Evolutionary conservation across 805 yeast species (phyloP).

Genomic region (Candida ortonii): DNA sequence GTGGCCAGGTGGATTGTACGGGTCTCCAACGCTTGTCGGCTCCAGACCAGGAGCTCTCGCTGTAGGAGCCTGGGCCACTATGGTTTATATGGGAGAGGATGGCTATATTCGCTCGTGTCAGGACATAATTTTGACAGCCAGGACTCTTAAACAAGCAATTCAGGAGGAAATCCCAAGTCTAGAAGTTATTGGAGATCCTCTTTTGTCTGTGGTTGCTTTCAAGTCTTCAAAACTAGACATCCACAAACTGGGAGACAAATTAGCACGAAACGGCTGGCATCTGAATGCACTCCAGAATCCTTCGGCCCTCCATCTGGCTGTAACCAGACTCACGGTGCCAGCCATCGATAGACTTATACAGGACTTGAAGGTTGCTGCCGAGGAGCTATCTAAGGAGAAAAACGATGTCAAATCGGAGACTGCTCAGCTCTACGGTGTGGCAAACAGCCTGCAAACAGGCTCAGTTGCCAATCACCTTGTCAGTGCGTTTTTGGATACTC

Average conservation of each 20-base stretch:
- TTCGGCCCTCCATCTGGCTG: slow-evolving; percentile 86
- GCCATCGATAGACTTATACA: slow-evolving; percentile 57
- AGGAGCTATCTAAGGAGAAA: slow-evolving; percentile 34
- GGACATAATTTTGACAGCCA: slow-evolving; percentile 66
- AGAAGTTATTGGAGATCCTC: slow-evolving; percentile 79
- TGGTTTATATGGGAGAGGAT: slow-evolving; percentile 75
- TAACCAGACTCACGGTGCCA: slow-evolving; percentile 66
- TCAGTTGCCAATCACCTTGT: slow-evolving; percentile 82
- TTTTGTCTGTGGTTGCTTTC: slow-evolving; percentile 79
- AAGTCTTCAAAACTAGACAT: slow-evolving; percentile 59
- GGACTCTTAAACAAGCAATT: slow-evolving; percentile 49
- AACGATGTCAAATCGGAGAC: slow-evolving; percentile 48
- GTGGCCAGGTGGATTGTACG: slow-evolving; percentile 96
- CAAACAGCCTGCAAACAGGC: slow-evolving; percentile 81
- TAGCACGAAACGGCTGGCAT: slow-evolving; percentile 81
- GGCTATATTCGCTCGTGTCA: slow-evolving; percentile 71
- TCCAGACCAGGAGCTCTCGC: slow-evolving; percentile 95
- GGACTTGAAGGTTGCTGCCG: slow-evolving; percentile 47
- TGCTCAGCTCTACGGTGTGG: slow-evolving; percentile 92
- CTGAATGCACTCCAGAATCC: slow-evolving; percentile 84
- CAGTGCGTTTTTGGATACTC: slow-evolving; percentile 74
- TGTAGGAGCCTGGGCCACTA: slow-evolving; percentile 98
- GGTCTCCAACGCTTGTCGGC: slow-evolving; percentile 95
- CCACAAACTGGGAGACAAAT: slow-evolving; percentile 72
- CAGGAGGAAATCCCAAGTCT: slow-evolving; percentile 52